phyloP scores from a whole-genome alignment of 2,329 filamentous ascomycete species.

The Cladophialophora psammophila region DNA sequence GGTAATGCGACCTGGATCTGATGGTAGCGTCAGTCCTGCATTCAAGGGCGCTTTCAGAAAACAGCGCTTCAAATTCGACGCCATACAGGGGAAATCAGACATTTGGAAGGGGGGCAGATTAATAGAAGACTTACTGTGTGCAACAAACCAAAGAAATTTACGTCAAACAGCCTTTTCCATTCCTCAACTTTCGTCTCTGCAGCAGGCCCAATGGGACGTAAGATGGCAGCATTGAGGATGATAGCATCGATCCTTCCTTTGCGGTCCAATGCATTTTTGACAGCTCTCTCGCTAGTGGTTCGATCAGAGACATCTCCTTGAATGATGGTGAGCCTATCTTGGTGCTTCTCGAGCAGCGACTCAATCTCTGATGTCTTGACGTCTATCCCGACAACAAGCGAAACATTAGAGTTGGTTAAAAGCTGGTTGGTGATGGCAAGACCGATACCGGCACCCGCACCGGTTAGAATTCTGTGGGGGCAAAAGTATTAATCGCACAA shows the following conservation, averaged over 20 bases:
- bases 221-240: slow-evolving; percentile 25
- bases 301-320: slow-evolving; percentile 17
- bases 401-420: neutral
- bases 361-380: slow-evolving; percentile 2
- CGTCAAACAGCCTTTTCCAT: slow-evolving; percentile 25
- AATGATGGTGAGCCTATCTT: slow-evolving; percentile 1
- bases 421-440: slow-evolving; percentile 5
- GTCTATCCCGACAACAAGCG: slow-evolving; percentile 16
- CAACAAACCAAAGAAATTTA: slow-evolving; percentile 16
- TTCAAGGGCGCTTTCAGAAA: too few relatives aligned
- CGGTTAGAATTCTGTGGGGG: slow-evolving; percentile 8
- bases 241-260: slow-evolving; percentile 16
- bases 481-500: too few relatives aligned
- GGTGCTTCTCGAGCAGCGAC: neutral
- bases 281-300: slow-evolving; percentile 8
- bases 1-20: slow-evolving; percentile 15
- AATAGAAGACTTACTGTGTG: neutral
- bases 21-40: neutral
- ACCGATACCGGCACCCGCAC: slow-evolving; percentile 20
- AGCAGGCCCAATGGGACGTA: slow-evolving; percentile 16
- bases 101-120: too few relatives aligned
- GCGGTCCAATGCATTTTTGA: slow-evolving; percentile 2
- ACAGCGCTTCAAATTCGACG: too few relatives aligned
- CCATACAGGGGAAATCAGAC: too few relatives aligned
- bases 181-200: neutral